Evolutionary conservation across 2,329 filamentous ascomycete genomes (phyloP), one percentile per base, ranked within the genome.

Genomic region (Neobulgaria alba): DNA sequence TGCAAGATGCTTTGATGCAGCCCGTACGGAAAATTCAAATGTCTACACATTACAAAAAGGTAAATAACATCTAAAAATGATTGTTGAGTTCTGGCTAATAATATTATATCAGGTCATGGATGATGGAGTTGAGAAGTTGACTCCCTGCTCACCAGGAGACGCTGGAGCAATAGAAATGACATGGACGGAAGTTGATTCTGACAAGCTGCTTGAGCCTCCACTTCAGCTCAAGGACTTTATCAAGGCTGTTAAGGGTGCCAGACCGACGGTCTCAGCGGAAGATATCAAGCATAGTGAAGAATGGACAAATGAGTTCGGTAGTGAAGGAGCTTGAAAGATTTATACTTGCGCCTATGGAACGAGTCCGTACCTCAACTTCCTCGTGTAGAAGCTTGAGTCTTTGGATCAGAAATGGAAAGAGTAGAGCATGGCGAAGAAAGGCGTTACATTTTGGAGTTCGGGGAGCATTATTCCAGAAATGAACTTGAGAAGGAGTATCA

Each of bases 1-100:
- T 96, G 15, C 92, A 98, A 63, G 85, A 93, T 60, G 92, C 92
- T 1, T 69, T 98, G 29, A 98, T 98, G 92, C 88, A 95, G 59
- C 93, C 92, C 2, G 85, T 98, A 47, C 76, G 92, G 47, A 93
- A 95, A 65, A 96, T 98, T 53, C 82, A 96, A 62, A 94, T 89
- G 49, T 90, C 92, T 14, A 98, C 92, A 39, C 92, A 98, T 67
- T 98, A 96, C 67, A 95, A 95, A 64, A 82, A 85, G 68, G 90
- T 90, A 69, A 39, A 7, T 26, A n/a, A n/a, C n/a, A n/a, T n/a
- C n/a, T n/a, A n/a, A n/a, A n/a, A n/a, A n/a, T n/a, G n/a, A n/a
- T n/a, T n/a, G n/a, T n/a, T n/a, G n/a, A n/a, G n/a, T n/a, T n/a
- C n/a, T n/a, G n/a, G n/a, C n/a, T n/a, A n/a, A n/a, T 52, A 32